These are phyloP conservation scores for Hevea brasiliensis DNA, from an alignment of 345 rosid genomes.

Conservation along the genomic window DNA sequence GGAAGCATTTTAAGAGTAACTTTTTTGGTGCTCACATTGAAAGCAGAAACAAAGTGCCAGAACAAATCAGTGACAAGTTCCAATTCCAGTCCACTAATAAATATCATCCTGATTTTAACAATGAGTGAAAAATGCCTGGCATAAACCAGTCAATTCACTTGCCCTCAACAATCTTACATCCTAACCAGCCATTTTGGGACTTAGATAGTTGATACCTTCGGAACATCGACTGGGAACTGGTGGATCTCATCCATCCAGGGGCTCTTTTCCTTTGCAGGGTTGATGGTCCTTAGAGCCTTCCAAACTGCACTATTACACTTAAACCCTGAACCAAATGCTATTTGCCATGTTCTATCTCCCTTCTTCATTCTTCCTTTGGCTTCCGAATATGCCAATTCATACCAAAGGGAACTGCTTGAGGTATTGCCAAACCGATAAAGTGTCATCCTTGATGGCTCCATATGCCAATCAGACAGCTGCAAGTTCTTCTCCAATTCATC, in stretches of 20 bases:
- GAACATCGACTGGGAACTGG: constrained; percentile 38
- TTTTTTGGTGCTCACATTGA: neutral
- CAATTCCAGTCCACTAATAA: constrained; percentile 3
- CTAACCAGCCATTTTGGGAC: neutral
- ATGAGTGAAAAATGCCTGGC: constrained; percentile 10
- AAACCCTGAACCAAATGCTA: constrained; percentile 73
- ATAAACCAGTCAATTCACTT: constrained; percentile 7
- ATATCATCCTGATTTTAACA: neutral
- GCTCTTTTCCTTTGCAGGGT: constrained; percentile 30
- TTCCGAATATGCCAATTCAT: constrained; percentile 67
- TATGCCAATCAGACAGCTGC: constrained; percentile 54
- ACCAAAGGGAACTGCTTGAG: constrained; percentile 71
- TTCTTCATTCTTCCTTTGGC: constrained; percentile 65
- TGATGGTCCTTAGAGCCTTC: constrained; percentile 34
- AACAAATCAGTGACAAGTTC: neutral
- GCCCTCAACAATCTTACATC: neutral
- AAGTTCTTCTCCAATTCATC: constrained; percentile 69
- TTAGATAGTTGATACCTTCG: constrained; percentile 49
- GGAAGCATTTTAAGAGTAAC: neutral
- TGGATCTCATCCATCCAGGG: constrained; percentile 35
- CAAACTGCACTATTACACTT: constrained; percentile 74
- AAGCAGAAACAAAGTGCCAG: constrained; percentile 1
- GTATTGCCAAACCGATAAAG: constrained; percentile 69
- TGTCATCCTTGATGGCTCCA: constrained; percentile 83
- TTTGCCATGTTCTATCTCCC: constrained; percentile 71